Evolutionary conservation across 2,329 filamentous ascomycete genomes (phyloP).

Genomic region (Podosphaera fusca): DNA sequence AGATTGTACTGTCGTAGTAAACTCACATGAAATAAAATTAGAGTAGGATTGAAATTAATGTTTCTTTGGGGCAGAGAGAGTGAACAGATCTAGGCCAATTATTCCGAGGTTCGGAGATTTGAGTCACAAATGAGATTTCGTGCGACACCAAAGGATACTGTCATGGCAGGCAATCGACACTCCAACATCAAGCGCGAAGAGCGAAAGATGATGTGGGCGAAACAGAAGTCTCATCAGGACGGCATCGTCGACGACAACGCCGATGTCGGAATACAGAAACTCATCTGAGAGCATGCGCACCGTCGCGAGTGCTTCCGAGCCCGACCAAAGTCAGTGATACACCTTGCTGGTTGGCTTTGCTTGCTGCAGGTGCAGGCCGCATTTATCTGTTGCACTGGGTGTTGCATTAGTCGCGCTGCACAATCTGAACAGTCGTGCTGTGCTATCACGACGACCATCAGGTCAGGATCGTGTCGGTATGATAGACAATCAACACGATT

Average conservation of each 20-base stretch:
- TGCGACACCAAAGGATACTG: neutral
- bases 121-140: neutral
- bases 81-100: neutral
- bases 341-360: neutral
- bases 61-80: neutral
- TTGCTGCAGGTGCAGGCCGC: neutral
- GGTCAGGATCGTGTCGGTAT: too few species aligned
- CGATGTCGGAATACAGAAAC: too few species aligned
- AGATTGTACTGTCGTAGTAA: neutral
- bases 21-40: neutral
- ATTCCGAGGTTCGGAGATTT: neutral
- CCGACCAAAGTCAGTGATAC: neutral
- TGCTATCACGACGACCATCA: too few species aligned
- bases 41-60: neutral
- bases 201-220: neutral
- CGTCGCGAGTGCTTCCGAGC: neutral
- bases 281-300: too few species aligned
- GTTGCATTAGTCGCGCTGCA: too few species aligned
- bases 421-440: too few species aligned
- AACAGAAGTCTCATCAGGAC: neutral
- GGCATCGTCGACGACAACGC: too few species aligned
- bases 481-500: too few species aligned
- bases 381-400: too few species aligned
- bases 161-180: neutral
- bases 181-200: neutral